These are phyloP conservation scores for Claviceps purpurea DNA, from an alignment of 2,329 filamentous ascomycete species.

Conservation along the genomic window DNA sequence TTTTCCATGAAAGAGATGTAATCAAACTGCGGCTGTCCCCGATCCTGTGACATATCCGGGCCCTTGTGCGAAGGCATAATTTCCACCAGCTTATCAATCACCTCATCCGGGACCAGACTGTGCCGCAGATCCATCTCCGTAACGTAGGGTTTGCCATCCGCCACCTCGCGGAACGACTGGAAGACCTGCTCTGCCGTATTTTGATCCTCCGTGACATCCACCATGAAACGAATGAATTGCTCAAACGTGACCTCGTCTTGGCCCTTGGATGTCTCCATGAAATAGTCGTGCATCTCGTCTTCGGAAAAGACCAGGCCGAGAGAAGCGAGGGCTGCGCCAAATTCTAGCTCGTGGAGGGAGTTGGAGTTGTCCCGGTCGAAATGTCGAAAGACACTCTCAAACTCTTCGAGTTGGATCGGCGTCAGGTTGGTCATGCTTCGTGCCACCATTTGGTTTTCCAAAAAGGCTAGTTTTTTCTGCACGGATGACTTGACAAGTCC, in stretches of 20 bases:
- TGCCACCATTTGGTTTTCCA: conserved; percentile 97
- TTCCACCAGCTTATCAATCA: conserved; percentile 82
- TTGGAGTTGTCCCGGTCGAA: conserved; percentile 93
- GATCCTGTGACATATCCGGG: conserved; percentile 74
- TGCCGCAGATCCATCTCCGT: conserved; percentile 95
- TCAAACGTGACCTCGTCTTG: conserved; percentile 82
- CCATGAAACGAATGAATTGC: conserved; percentile 99
- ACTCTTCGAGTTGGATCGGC: conserved; percentile 95
- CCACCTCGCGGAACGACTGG: conserved; percentile 93
- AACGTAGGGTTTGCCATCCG: conserved; percentile 96
- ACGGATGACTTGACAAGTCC: conserved; percentile 83
- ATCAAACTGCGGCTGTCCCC: conserved; percentile 78
- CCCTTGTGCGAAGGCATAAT: conserved; percentile 78
- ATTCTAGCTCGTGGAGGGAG: conserved; percentile 82
- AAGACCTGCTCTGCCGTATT: conserved; percentile 98
- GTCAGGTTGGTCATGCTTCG: conserved; percentile 98
- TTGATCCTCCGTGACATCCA: conserved; percentile 95
- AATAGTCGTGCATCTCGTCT: conserved; percentile 95
- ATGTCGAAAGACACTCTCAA: conserved; percentile 95
- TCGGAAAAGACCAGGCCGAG: conserved; percentile 93
- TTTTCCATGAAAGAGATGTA: conserved; percentile 97
- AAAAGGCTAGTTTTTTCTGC: conserved; percentile 88
- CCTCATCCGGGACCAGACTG: conserved; percentile 87
- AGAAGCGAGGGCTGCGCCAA: conserved; percentile 89
- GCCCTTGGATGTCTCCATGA: conserved; percentile 70